Conservation (phyloP, 768 basidiomycete genomes). For the Termitomyces sp. region DNA sequence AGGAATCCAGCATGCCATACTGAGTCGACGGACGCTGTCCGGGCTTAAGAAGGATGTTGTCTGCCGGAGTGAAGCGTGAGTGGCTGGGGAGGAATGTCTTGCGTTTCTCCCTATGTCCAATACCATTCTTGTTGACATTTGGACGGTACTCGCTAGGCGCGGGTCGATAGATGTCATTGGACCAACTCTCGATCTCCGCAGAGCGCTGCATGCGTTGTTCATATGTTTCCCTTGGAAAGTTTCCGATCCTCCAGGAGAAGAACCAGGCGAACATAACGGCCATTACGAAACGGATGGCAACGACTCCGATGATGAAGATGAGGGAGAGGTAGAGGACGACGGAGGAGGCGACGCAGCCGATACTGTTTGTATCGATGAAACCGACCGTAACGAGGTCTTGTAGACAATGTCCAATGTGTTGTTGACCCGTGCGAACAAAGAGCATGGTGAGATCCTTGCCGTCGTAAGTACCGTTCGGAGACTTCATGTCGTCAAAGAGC, state of each 20-base stretch:
- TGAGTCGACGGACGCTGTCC: slow-evolving; percentile 55
- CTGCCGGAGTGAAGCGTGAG: slow-evolving; percentile 74
- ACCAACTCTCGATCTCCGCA: slow-evolving; percentile 93
- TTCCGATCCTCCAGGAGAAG: slow-evolving; percentile 92
- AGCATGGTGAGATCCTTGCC: slow-evolving; percentile 86
- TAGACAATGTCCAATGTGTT: slow-evolving; percentile 70
- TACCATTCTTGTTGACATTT: slow-evolving; percentile 74
- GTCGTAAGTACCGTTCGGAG: slow-evolving; percentile 65
- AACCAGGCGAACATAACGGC: slow-evolving; percentile 98
- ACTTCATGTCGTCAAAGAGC: slow-evolving; percentile 75
- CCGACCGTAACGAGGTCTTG: slow-evolving; percentile 85
- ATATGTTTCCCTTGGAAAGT: slow-evolving; percentile 90
- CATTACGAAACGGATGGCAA: slow-evolving; percentile 92
- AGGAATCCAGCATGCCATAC: slow-evolving; percentile 62
- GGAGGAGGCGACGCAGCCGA: slow-evolving; percentile 93
- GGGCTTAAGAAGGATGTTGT: slow-evolving; percentile 43
- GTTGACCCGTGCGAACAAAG: slow-evolving; percentile 68
- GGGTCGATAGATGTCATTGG: slow-evolving; percentile 89
- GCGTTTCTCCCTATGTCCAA: slow-evolving; percentile 49
- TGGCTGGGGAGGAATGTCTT: slow-evolving; percentile 61
- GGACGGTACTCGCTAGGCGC: slow-evolving; percentile 91
- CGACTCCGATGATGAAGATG: slow-evolving; percentile 96
- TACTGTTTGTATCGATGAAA: slow-evolving; percentile 89
- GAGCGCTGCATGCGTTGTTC: slow-evolving; percentile 87
- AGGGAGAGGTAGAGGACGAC: slow-evolving; percentile 95